Conservation (phyloP, 2,329 filamentous ascomycete genomes). For the Fusarium metavorans region DNA sequence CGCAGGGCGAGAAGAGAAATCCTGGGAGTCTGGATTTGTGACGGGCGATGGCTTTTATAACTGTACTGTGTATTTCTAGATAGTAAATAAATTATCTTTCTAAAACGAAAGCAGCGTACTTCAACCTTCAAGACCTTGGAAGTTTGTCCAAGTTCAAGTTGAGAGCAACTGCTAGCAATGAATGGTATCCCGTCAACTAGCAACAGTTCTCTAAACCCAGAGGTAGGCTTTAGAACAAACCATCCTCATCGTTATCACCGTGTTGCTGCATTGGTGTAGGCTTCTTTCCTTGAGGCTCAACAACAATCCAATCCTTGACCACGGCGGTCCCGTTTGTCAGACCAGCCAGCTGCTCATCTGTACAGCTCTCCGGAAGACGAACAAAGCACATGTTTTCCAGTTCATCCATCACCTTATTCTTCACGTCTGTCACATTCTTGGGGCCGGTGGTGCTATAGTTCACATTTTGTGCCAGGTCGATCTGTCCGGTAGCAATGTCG, state of each 20-base stretch:
- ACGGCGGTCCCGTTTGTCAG: conserved; percentile 33
- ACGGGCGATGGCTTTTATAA: not conserved
- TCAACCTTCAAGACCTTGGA: too few species aligned
- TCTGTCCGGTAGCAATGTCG: conserved; percentile 65
- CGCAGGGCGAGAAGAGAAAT: not conserved
- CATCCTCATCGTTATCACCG: not conserved
- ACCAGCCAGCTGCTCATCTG: conserved; percentile 34
- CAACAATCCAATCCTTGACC: conserved; percentile 33
- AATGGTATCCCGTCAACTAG: not conserved
- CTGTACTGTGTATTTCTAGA: not conserved
- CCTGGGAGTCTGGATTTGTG: not conserved
- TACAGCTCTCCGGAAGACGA: conserved; percentile 59
- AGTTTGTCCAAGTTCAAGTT: not conserved
- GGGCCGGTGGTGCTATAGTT: conserved; percentile 53
- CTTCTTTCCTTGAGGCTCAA: conserved; percentile 21
- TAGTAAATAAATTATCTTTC: not conserved
- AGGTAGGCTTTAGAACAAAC: not conserved
- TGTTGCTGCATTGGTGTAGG: not conserved
- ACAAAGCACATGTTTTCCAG: conserved; percentile 69
- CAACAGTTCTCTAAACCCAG: not conserved
- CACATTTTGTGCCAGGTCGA: conserved; percentile 54
- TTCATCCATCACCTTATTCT: conserved; percentile 59
- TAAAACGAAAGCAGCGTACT: not conserved
- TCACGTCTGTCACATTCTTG: conserved; percentile 63
- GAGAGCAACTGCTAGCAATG: not conserved